Evolutionary conservation across 768 basidiomycete species (phyloP).

Genomic region (Suillus sp.): DNA sequence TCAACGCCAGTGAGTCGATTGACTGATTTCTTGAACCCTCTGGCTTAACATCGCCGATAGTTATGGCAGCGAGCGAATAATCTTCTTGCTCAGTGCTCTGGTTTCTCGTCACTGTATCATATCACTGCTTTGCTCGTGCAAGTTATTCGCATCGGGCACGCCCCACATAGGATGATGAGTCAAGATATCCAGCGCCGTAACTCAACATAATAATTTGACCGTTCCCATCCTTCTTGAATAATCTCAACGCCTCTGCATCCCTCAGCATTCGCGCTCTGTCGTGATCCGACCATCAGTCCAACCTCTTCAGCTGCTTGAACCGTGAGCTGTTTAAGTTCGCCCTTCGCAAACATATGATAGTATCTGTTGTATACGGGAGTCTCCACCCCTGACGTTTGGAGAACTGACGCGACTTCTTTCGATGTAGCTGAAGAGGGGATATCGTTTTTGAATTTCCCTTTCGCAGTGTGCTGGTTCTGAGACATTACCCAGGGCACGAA

Average conservation of each 20-base stretch:
- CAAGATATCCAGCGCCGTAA: constrained; percentile 58
- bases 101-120: constrained; percentile 34
- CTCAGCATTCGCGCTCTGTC: constrained; percentile 15
- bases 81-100: constrained; percentile 38
- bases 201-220: constrained; percentile 88
- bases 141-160: constrained; percentile 19
- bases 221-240: constrained; percentile 79
- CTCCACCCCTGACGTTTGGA: constrained; percentile 11
- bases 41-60: constrained; percentile 40
- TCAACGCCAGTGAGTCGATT: constrained; percentile 86
- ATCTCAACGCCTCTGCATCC: constrained; percentile 58
- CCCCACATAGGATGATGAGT: constrained; percentile 16
- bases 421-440: constrained; percentile 6
- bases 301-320: constrained; percentile 61
- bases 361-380: constrained; percentile 78
- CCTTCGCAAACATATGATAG: constrained; percentile 92
- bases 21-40: constrained; percentile 6
- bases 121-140: constrained; percentile 25
- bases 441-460: constrained; percentile 17
- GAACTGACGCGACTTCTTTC: neutral
- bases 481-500: constrained; percentile 87
- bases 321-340: constrained; percentile 71
- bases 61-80: constrained; percentile 93
- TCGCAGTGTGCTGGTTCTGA: constrained; percentile 29
- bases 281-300: constrained; percentile 51